Percentiles rank a stretch among this genome's conserved stretches.
Conservation (phyloP, 2,329 filamentous ascomycete genomes). For the Neonectria punicea region DNA sequence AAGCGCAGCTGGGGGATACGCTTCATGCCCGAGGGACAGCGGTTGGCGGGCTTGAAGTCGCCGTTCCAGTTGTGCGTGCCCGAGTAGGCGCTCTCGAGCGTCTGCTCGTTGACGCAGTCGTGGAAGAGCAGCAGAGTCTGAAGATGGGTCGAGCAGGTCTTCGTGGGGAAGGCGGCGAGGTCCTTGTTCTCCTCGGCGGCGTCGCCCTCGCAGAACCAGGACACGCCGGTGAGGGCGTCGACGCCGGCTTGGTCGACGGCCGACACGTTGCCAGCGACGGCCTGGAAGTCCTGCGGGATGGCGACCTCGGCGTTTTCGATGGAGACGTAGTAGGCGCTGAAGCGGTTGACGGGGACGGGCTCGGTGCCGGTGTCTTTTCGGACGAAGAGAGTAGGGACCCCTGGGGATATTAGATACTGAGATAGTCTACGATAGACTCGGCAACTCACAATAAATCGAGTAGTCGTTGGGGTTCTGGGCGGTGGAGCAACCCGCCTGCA, state of each 20-base stretch:
- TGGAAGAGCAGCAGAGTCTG: conserved; percentile 41
- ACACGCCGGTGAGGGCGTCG: conserved; percentile 41
- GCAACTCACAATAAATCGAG: conserved; percentile 51
- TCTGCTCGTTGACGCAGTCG: conserved; percentile 37
- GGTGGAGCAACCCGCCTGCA: conserved; percentile 56
- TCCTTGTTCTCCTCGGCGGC: conserved; percentile 25
- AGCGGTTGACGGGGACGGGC: conserved; percentile 48
- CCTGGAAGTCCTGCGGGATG: conserved; percentile 55
- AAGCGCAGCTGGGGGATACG: conserved; percentile 58
- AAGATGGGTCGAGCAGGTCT: conserved; percentile 33
- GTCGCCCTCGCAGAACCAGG: conserved; percentile 49
- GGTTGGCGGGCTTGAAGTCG: conserved; percentile 36
- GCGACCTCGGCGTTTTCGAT: conserved; percentile 54
- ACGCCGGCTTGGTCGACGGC: conserved; percentile 20
- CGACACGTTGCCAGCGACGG: conserved; percentile 52
- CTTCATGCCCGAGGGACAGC: conserved; percentile 55
- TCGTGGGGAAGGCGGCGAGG: conserved; percentile 43
- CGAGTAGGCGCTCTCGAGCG: conserved; percentile 36
- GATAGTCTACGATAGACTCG: fast-evolving
- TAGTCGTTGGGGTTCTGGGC: conserved; percentile 60
- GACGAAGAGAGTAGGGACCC: conserved; percentile 53
- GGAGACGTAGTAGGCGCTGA: conserved; percentile 58
- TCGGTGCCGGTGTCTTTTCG: conserved; percentile 41
- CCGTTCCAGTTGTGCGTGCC: conserved; percentile 23
- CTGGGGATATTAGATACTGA: not conserved